Evolutionary conservation across 805 yeast genomes (phyloP).

Genomic region (Ascoidea tarda): DNA sequence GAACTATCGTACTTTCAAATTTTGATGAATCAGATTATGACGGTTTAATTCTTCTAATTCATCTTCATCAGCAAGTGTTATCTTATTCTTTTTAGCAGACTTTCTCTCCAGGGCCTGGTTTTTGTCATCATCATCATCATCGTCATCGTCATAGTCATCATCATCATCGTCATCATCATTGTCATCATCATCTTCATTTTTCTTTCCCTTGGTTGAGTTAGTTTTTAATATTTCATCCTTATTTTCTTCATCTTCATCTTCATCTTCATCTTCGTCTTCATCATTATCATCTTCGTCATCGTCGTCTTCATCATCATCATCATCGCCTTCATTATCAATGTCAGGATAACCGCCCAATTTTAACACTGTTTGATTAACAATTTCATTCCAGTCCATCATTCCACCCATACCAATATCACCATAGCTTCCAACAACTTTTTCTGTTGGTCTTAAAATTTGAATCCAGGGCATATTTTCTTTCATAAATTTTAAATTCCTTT

Average conservation of each 20-base stretch:
- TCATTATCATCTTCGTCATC: slow-evolving; percentile 22
- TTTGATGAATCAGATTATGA: not conserved
- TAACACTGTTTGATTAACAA: slow-evolving; percentile 71
- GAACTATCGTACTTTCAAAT: no score
- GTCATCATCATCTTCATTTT: slow-evolving; percentile 3
- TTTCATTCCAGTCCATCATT: slow-evolving; percentile 95
- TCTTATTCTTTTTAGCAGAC: not conserved
- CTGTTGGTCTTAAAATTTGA: slow-evolving; percentile 86
- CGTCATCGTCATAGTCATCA: not conserved
- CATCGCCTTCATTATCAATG: slow-evolving; percentile 34
- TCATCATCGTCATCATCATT: not conserved
- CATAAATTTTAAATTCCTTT: slow-evolving; percentile 62
- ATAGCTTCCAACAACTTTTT: slow-evolving; percentile 81
- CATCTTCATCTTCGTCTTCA: slow-evolving; percentile 14
- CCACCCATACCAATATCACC: slow-evolving; percentile 99
- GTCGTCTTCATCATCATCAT: slow-evolving; percentile 27
- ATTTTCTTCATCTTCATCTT: slow-evolving; percentile 6
- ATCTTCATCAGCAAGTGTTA: not conserved
- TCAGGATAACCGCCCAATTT: slow-evolving; percentile 53
- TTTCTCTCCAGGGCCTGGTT: not conserved
- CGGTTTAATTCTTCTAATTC: not conserved
- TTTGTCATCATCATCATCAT: not conserved
- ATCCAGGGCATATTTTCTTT: slow-evolving; percentile 92
- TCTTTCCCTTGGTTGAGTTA: slow-evolving; percentile 2
- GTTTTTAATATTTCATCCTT: slow-evolving; percentile 5